A percentile compares a stretch with the other conserved stretches of the same genome.
These are phyloP conservation scores for Sistotremastrum suecicum DNA, from an alignment of 768 basidiomycete genomes.

Conservation along the genomic window DNA sequence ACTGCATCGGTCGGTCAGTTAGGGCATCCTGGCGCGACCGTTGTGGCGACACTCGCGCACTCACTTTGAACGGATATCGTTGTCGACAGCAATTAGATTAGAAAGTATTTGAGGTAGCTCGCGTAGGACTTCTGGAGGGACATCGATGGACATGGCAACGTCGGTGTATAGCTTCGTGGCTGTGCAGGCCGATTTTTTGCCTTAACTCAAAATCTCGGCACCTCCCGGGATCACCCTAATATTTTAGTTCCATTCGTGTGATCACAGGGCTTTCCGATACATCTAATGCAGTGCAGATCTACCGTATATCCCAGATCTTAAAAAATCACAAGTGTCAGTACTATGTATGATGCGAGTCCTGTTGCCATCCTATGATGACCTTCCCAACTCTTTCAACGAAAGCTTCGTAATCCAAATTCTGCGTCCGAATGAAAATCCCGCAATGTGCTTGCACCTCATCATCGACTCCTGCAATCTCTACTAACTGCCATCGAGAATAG, in stretches of 20 bases:
- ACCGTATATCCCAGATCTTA: too few species aligned
- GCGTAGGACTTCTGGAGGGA: slow-evolving; percentile 52
- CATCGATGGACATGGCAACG: slow-evolving; percentile 2
- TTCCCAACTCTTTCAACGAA: slow-evolving; percentile 31
- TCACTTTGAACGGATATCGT: slow-evolving; percentile 63
- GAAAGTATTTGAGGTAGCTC: slow-evolving; percentile 77
- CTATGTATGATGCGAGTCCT: too few species aligned
- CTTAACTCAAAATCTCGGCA: too few species aligned
- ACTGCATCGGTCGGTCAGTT: slow-evolving; percentile 18
- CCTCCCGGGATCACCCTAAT: too few species aligned
- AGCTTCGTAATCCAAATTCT: slow-evolving; percentile 37
- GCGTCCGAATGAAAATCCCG: slow-evolving; percentile 35
- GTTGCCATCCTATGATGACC: slow-evolving; percentile 25
- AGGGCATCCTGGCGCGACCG: background rate
- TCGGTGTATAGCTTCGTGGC: too few species aligned
- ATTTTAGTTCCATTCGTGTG: too few species aligned
- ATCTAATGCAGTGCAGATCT: too few species aligned
- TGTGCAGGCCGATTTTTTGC: too few species aligned
- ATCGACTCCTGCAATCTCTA: slow-evolving; percentile 32
- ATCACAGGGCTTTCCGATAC: too few species aligned
- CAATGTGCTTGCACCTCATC: slow-evolving; percentile 46
- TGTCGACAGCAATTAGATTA: slow-evolving; percentile 74
- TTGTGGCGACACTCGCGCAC: slow-evolving; percentile 4
- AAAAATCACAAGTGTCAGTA: too few species aligned
- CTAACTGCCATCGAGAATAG: slow-evolving; percentile 34